These are phyloP conservation scores for Coffea eugenioides DNA, from an alignment of 257 asterid genomes.

Conservation along the genomic window DNA sequence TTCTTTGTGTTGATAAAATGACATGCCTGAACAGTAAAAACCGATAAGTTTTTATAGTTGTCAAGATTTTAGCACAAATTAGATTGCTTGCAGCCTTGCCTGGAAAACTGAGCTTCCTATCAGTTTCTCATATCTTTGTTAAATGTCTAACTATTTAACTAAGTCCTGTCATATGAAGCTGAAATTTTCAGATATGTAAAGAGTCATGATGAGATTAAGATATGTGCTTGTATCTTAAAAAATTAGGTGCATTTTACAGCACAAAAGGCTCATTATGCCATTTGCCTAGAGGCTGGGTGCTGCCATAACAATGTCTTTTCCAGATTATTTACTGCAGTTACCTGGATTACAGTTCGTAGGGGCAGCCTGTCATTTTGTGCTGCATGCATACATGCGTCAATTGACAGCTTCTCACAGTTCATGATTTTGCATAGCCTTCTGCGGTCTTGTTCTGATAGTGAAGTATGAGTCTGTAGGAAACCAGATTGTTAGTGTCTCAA, in stretches of 20 bases:
- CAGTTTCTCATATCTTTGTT: background rate
- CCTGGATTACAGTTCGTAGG: slow-evolving; percentile 78
- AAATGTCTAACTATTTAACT: background rate
- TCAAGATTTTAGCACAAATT: background rate
- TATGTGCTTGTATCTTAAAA: background rate
- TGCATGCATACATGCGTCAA: slow-evolving; percentile 82
- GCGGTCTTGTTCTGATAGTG: slow-evolving; percentile 69
- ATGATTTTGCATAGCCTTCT: slow-evolving; percentile 74
- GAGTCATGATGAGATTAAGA: background rate
- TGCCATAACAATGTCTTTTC: background rate
- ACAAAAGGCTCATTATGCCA: background rate
- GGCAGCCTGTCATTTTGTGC: slow-evolving; percentile 93
- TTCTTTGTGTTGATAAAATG: background rate
- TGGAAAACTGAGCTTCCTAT: background rate
- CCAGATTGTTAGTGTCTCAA: slow-evolving; percentile 3
- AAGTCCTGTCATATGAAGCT: background rate
- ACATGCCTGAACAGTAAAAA: background rate
- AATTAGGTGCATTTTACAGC: background rate
- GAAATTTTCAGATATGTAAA: background rate
- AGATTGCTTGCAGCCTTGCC: background rate
- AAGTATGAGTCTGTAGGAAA: slow-evolving; percentile 58
- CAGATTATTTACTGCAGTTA: slow-evolving; percentile 24
- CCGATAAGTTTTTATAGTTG: background rate
- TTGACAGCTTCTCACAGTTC: slow-evolving; percentile 77
- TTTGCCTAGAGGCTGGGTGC: background rate